Evolutionary conservation across 2,329 filamentous ascomycete species (phyloP).

Genomic region (Beauveria pseudobassiana): DNA sequence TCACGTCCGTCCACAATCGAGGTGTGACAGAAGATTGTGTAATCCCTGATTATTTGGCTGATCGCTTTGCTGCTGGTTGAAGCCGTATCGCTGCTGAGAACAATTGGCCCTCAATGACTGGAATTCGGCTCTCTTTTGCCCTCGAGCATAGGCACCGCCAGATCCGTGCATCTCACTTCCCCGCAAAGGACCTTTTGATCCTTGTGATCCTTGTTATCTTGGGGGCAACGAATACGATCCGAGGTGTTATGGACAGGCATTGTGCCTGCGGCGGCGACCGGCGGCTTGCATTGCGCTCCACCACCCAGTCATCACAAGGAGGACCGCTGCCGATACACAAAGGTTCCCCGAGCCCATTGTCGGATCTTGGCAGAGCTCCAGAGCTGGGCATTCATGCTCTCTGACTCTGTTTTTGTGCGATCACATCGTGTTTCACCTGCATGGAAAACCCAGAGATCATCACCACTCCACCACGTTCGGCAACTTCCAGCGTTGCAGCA

Average conservation of each 20-base stretch:
- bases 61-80: too few species aligned
- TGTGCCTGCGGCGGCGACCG: neutral
- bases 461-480: neutral
- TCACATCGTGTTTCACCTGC: neutral
- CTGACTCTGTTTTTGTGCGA: neutral
- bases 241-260: neutral
- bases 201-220: neutral
- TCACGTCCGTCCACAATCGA: too few species aligned
- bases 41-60: neutral
- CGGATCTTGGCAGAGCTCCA: neutral
- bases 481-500: neutral
- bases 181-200: neutral
- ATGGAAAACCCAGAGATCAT: neutral
- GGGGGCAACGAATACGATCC: neutral
- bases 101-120: too few species aligned
- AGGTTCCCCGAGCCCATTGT: neutral
- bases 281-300: constrained; percentile 1
- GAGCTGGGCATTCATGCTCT: too few species aligned
- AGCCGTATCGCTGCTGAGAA: too few species aligned
- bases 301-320: neutral
- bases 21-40: neutral
- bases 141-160: too few species aligned
- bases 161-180: too few species aligned
- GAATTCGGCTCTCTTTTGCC: too few species aligned
- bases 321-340: neutral